Base-by-base conservation (phyloP, 495 filamentous ascomycete genomes). In the Daldinia concentrica region DNA sequence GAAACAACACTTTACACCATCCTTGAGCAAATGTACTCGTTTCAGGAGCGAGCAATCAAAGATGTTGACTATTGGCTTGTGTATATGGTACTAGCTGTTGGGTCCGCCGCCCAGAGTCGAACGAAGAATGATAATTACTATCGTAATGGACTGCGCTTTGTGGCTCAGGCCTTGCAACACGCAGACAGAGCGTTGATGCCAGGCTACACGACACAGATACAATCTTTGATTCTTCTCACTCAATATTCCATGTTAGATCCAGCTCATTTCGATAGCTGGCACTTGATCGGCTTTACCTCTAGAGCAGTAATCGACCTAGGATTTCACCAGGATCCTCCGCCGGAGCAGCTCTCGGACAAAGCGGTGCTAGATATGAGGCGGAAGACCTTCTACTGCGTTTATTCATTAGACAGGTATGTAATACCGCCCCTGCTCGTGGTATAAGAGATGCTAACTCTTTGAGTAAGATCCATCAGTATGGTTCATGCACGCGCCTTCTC, bases 231-330 rank as follows among this genome's bases (percentile, higher is more conserved):
- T 26, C 85, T 97, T 7, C 87, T 98, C 43, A 93, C 93, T 0
- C 86, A 93, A 66, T 98, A 97, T 79, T 89, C 93, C 5, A 90
- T 94, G 79, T 83, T 96, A 32, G 93, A 97, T 74, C 94, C 94
- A 14, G 85, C 86, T 39, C 93, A 94, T 76, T 96, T 97, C 76
- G 92, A 95, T 63, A 91, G 89, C 73, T 97, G 95, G 93, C 92
- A 93, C 64, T 78, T 97, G 58, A 90, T 97, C 58, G 95, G 94
- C 27, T 92, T 94, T 75, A 93, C 93, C 15, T 91, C 90, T 43
- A 87, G 94, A 57, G 92, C 91, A 22, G 90, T 93, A 74, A 85
- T 97, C 34, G 95, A 98, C 81, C 81, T 97, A 22, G 95, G 95
- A 2, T 85, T 95, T 50, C 95, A 97, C 76, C 93, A 97, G 77